Conservation (phyloP, 1,139 yeast genomes). For the Blastobotrys persicus region DNA sequence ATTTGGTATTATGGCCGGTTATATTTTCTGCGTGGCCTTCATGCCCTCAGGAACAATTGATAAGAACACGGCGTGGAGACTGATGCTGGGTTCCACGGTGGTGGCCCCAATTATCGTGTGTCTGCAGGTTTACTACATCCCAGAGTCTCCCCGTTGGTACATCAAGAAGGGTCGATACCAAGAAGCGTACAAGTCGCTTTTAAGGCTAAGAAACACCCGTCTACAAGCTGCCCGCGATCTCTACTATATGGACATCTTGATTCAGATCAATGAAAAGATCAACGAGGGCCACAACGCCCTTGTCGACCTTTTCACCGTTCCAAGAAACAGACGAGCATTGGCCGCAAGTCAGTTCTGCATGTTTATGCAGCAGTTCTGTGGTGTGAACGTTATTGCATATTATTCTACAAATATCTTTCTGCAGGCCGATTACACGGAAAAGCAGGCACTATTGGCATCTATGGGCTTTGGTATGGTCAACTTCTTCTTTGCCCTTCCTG, state of each 20-base stretch:
- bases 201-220: slow-evolving; percentile 48
- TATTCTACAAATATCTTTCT: slow-evolving; percentile 66
- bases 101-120: slow-evolving; percentile 70
- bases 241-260: slow-evolving; percentile 65
- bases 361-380: slow-evolving; percentile 81
- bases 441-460: slow-evolving; percentile 69
- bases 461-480: slow-evolving; percentile 86
- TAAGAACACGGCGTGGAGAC: slow-evolving; percentile 69
- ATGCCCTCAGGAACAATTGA: slow-evolving; percentile 43
- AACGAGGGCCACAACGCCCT: slow-evolving; percentile 37
- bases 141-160: slow-evolving; percentile 81
- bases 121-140: slow-evolving; percentile 64
- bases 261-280: slow-evolving; percentile 64
- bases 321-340: slow-evolving; percentile 83
- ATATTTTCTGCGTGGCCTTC: slow-evolving; percentile 65
- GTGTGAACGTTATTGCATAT: slow-evolving; percentile 78
- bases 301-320: slow-evolving; percentile 55
- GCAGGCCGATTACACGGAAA: slow-evolving; percentile 60
- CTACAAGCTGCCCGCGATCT: slow-evolving; percentile 73
- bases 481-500: slow-evolving; percentile 79
- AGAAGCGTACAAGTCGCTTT: slow-evolving; percentile 57
- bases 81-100: slow-evolving; percentile 76
- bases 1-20: slow-evolving; percentile 80
- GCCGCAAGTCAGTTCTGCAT: slow-evolving; percentile 69
- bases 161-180: slow-evolving; percentile 60